These are phyloP conservation scores for Avena atlantica DNA, from an alignment of 176 grass and related monocot species.

Conservation along the genomic window DNA sequence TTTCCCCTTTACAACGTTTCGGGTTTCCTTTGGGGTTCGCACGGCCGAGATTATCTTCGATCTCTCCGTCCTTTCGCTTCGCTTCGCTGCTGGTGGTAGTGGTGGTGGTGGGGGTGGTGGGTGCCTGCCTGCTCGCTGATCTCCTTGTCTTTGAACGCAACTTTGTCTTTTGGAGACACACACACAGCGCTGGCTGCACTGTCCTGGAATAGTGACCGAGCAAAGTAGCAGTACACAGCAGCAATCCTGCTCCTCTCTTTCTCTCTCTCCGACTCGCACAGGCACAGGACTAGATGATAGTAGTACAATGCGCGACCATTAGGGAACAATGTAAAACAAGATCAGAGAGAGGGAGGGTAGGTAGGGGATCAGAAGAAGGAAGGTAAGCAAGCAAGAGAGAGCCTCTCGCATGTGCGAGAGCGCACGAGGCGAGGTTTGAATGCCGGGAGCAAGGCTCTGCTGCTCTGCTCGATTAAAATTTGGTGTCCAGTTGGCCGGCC, in stretches of 20 bases:
- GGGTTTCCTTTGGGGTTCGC: background rate
- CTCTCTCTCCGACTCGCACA: no score
- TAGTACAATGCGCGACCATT: background rate
- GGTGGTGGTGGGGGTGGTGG: background rate
- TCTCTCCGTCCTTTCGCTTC: background rate
- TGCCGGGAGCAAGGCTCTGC: conserved; percentile 20
- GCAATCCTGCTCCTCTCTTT: background rate
- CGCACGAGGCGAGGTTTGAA: conserved; percentile 2
- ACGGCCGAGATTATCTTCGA: background rate
- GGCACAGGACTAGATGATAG: background rate
- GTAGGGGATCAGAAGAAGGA: background rate
- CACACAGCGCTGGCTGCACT: background rate
- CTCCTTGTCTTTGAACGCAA: conserved; percentile 40
- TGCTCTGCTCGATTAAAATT: no score
- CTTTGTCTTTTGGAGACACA: background rate
- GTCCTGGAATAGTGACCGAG: conserved; percentile 12
- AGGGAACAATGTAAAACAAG: background rate
- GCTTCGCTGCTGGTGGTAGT: background rate
- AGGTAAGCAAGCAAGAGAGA: background rate
- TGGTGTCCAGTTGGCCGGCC: no score
- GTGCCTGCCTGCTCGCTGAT: background rate
- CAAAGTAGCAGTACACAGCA: background rate
- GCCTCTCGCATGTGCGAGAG: conserved; percentile 6
- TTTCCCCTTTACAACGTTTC: background rate
- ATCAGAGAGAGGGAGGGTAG: background rate